A percentile compares a stretch with the other conserved stretches of the same genome.
Evolutionary conservation across 1,284 basidiomycete species (phyloP).

Genomic region (Heterobasidion occidentale): DNA sequence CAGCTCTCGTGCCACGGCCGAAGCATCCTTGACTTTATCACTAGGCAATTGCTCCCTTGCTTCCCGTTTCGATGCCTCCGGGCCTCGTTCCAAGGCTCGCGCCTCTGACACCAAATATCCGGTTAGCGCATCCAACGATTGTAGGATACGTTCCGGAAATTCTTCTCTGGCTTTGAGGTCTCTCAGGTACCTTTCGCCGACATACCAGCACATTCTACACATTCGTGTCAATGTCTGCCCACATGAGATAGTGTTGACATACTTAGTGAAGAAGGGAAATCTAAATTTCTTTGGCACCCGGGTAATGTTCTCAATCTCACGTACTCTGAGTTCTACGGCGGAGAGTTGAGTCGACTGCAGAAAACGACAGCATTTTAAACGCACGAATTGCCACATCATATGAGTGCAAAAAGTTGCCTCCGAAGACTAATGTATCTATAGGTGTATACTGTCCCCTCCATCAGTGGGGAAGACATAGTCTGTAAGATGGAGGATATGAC

Average conservation of each 20-base stretch:
- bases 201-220: conserved; percentile 82
- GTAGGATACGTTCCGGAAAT: conserved; percentile 56
- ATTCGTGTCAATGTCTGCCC: conserved; percentile 1
- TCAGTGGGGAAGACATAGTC: background rate
- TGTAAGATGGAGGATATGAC: conserved; percentile 19
- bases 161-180: conserved; percentile 62
- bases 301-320: conserved; percentile 89
- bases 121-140: conserved; percentile 65
- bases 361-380: conserved; percentile 16
- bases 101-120: conserved; percentile 77
- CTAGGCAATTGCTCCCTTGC: conserved; percentile 73
- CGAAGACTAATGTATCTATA: conserved; percentile 88
- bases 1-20: conserved; percentile 73
- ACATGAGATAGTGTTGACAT: conserved; percentile 13
- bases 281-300: conserved; percentile 93
- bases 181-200: conserved; percentile 69
- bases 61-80: conserved; percentile 55
- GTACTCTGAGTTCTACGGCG: conserved; percentile 67
- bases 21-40: conserved; percentile 75
- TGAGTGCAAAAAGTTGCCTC: conserved; percentile 94
- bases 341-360: background rate
- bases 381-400: conserved; percentile 69
- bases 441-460: conserved; percentile 70
- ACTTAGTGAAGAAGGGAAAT: conserved; percentile 84
- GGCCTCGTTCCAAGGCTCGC: conserved; percentile 57